A percentile compares a stretch with the other conserved stretches of the same genome.
Conservation (phyloP, 345 rosid species). For the Syzygium oleosum region DNA sequence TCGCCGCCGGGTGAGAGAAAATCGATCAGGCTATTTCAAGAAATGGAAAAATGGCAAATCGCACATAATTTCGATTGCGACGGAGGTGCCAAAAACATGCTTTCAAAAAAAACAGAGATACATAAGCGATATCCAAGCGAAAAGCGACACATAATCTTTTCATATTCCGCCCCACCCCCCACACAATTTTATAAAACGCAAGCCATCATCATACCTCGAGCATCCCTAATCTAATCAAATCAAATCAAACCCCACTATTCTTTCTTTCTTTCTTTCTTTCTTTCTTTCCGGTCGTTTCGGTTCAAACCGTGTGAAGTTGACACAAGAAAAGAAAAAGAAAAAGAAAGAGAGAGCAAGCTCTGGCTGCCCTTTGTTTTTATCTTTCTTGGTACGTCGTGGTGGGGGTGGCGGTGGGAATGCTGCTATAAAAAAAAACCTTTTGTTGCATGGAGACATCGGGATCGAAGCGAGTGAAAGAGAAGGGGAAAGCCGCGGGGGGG, state of each 20-base stretch:
- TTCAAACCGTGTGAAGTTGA: neutral
- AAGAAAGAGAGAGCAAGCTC: neutral
- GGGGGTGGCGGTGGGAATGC: neutral
- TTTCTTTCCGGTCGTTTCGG: neutral
- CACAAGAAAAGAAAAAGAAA: neutral
- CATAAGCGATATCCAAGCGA: neutral
- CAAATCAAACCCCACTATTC: neutral
- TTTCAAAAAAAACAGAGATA: neutral
- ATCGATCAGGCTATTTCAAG: neutral
- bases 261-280: neutral
- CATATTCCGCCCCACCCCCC: too few species aligned
- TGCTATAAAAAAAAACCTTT: neutral
- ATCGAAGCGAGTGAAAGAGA: neutral
- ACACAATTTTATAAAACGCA: neutral
- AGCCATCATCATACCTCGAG: neutral
- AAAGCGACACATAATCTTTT: neutral
- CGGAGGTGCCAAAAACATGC: neutral
- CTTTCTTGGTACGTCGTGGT: neutral
- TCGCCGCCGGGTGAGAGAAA: neutral
- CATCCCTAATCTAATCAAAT: neutral
- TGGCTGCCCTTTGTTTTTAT: neutral
- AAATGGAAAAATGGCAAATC: too few species aligned
- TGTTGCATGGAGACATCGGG: neutral
- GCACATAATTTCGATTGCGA: neutral
- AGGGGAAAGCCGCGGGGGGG: neutral